Conservation (phyloP, 805 yeast genomes). For the Yamadazyma olivae region DNA sequence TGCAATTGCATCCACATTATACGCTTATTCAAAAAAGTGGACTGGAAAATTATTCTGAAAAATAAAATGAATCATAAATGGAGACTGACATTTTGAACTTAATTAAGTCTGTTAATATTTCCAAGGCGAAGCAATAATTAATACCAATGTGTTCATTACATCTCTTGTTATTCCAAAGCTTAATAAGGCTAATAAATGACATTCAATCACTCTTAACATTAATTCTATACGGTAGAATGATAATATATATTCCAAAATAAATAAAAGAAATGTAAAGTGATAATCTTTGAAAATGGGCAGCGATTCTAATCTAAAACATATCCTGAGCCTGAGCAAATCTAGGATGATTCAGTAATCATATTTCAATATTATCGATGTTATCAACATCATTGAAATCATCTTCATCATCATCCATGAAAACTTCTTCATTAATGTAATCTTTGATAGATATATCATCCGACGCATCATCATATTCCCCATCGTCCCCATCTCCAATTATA, state of each 20-base stretch:
- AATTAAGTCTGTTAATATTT: no score
- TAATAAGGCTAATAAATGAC: no score
- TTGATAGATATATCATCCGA: constrained; percentile 19
- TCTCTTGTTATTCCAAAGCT: no score
- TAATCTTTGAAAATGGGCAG: not conserved
- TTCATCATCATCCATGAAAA: constrained; percentile 23
- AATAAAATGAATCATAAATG: no score
- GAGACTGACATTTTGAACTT: no score
- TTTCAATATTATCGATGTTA: not conserved
- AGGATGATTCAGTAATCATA: not conserved
- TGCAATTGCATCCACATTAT: no score
- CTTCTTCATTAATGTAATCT: constrained; percentile 18
- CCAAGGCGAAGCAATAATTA: no score
- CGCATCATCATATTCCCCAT: constrained; percentile 23
- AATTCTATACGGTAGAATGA: not conserved
- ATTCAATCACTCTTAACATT: no score
- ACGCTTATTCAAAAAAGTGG: no score
- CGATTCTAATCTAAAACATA: not conserved
- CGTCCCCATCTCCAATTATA: constrained; percentile 18
- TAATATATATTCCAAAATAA: no score
- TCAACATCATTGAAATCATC: constrained; percentile 18
- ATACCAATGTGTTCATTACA: no score
- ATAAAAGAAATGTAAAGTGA: not conserved
- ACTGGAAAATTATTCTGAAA: no score
- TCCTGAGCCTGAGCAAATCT: not conserved